Conservation (phyloP, 2,329 filamentous ascomycete species). For the Rhinocladiella mackenziei region DNA sequence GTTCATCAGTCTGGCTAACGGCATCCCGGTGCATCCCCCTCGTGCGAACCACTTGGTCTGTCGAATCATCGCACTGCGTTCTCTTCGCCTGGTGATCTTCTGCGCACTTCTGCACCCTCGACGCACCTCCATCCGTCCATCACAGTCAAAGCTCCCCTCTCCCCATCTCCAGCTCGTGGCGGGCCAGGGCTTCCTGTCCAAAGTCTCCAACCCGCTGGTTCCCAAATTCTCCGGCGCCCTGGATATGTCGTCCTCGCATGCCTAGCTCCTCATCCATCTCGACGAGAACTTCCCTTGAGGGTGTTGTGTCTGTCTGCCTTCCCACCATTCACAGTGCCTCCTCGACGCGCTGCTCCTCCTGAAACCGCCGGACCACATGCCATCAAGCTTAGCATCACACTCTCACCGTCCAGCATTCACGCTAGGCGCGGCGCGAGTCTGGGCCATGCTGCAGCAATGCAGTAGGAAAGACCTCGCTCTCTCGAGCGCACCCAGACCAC, state of each 20-base stretch:
- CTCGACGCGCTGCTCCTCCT: conserved; percentile 25
- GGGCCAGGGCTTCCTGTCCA: conserved; percentile 7
- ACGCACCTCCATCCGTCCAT: conserved; percentile 14
- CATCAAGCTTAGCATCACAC: conserved; percentile 21
- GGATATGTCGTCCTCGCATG: conserved; percentile 2
- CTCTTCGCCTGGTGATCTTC: conserved; percentile 19
- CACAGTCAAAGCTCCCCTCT: conserved; percentile 6
- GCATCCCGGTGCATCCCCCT: neutral
- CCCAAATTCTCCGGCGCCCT: conserved; percentile 22
- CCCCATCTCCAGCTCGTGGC: conserved; percentile 18
- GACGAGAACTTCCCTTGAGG: neutral
- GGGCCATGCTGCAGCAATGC: too few relatives aligned
- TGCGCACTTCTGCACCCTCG: conserved; percentile 9
- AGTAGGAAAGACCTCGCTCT: too few relatives aligned
- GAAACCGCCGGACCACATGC: conserved; percentile 21
- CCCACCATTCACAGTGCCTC: conserved; percentile 14
- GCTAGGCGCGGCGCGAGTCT: conserved; percentile 26
- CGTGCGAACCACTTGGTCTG: too few relatives aligned
- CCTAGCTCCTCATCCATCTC: conserved; percentile 1
- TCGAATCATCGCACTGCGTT: too few relatives aligned
- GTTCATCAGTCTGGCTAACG: neutral
- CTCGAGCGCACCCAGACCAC: neutral
- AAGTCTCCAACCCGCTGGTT: conserved; percentile 18
- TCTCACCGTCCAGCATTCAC: conserved; percentile 7
- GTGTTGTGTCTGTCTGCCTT: conserved; percentile 4